Conservation (phyloP, 208 protist species). For the Crithidia bombi region DNA sequence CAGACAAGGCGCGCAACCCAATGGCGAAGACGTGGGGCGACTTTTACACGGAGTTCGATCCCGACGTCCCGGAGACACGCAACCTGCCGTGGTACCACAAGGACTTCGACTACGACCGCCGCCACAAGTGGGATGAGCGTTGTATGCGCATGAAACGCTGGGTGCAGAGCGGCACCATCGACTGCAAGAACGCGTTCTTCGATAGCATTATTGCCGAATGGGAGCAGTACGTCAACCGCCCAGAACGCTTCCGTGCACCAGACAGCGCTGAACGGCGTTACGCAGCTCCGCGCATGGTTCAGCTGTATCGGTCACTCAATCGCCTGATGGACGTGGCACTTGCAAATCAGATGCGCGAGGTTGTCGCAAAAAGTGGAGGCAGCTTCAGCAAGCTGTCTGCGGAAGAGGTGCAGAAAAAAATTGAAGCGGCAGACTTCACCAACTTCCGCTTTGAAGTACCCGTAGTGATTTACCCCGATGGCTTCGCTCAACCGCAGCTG, state of each 20-base stretch:
- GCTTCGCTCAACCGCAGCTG: constrained; percentile 50
- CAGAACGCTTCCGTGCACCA: constrained; percentile 75
- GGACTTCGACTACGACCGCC: constrained; percentile 90
- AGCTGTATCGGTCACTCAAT: constrained; percentile 85
- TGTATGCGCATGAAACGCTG: constrained; percentile 93
- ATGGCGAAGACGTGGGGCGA: constrained; percentile 89
- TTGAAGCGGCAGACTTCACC: constrained; percentile 56
- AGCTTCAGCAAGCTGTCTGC: constrained; percentile 46
- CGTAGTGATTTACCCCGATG: constrained; percentile 84
- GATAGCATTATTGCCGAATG: constrained; percentile 88
- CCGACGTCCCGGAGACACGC: constrained; percentile 82
- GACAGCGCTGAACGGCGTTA: constrained; percentile 85
- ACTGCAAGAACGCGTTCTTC: constrained; percentile 82
- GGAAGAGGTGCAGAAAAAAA: constrained; percentile 57
- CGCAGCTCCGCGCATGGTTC: constrained; percentile 85
- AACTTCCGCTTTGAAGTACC: constrained; percentile 78
- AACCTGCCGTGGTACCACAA: constrained; percentile 89
- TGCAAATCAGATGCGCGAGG: constrained; percentile 65
- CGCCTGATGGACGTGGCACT: constrained; percentile 87
- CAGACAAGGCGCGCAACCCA: constrained; percentile 75
- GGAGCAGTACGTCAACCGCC: constrained; percentile 92
- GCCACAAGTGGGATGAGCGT: constrained; percentile 91
- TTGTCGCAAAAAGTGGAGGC: constrained; percentile 23
- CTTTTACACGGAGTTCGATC: constrained; percentile 88
- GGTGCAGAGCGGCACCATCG: constrained; percentile 90